Conservation (phyloP, 352 stramenopile genomes). For the Pythium coloratum region DNA sequence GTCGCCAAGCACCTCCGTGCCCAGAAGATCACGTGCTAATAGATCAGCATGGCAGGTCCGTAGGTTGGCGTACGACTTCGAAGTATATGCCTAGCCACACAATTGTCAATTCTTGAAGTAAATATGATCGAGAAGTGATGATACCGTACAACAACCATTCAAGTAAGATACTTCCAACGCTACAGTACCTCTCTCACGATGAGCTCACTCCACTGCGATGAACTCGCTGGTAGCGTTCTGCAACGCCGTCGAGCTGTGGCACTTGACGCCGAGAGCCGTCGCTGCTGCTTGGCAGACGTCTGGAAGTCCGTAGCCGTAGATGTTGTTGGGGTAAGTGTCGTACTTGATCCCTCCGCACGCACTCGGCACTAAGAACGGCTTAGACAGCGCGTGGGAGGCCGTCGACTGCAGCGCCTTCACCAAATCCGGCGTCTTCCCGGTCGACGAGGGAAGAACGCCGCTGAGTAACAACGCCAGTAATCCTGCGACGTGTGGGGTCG, state of each 20-base stretch:
- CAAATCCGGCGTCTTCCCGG: slow-evolving; percentile 28
- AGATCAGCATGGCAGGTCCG: background rate
- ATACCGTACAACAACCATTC: background rate
- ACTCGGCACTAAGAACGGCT: slow-evolving; percentile 69
- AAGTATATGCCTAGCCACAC: background rate
- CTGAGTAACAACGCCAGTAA: slow-evolving; percentile 61
- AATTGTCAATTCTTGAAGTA: background rate
- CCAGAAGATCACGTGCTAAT: slow-evolving; percentile 1
- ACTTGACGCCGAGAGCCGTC: slow-evolving; percentile 37
- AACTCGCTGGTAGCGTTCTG: background rate
- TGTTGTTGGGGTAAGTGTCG: slow-evolving; percentile 72
- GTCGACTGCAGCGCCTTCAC: slow-evolving; percentile 39
- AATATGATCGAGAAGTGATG: background rate
- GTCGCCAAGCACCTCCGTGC: slow-evolving; percentile 24
- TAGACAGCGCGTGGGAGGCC: slow-evolving; percentile 46
- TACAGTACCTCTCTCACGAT: background rate
- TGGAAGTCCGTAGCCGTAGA: slow-evolving; percentile 64
- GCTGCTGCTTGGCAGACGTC: slow-evolving; percentile 55
- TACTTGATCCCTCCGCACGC: slow-evolving; percentile 65
- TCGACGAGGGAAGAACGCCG: slow-evolving; percentile 18
- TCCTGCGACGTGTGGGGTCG: slow-evolving; percentile 65
- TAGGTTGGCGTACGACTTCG: background rate
- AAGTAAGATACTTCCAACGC: background rate
- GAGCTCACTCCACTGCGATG: slow-evolving; percentile 2
- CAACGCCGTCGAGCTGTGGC: slow-evolving; percentile 10